A percentile compares a stretch with the other conserved stretches of the same genome.
Conservation (phyloP, 352 stramenopile species). For the Elongisporangium anandrum region DNA sequence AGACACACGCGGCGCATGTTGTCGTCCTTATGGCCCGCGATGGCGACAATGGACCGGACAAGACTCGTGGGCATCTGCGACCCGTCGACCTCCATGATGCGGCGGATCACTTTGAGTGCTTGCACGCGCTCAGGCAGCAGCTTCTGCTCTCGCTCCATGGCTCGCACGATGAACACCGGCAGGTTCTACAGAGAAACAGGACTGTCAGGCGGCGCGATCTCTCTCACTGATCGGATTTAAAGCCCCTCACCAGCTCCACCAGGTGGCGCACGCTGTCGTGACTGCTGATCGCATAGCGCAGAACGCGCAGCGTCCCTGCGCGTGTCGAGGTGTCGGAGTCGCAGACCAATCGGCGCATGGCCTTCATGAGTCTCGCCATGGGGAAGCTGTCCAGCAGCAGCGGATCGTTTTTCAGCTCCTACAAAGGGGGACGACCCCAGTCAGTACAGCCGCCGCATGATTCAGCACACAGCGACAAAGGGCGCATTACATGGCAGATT, state of each 20-base stretch:
- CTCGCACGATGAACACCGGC: constrained; percentile 80
- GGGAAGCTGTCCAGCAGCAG: constrained; percentile 80
- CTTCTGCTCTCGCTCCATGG: constrained; percentile 85
- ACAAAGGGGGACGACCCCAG: not conserved
- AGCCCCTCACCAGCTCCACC: constrained; percentile 53
- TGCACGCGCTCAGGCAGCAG: constrained; percentile 81
- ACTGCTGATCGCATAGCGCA: constrained; percentile 84
- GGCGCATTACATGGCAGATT: constrained; percentile 62
- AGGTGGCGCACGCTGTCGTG: constrained; percentile 64
- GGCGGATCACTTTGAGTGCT: constrained; percentile 80
- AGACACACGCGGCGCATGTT: constrained; percentile 85
- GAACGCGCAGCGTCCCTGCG: constrained; percentile 64
- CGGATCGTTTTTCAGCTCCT: constrained; percentile 86
- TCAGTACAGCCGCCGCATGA: not conserved
- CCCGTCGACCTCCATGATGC: constrained; percentile 85
- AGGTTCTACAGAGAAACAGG: constrained; percentile 29
- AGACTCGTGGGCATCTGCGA: constrained; percentile 79
- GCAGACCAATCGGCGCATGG: constrained; percentile 66
- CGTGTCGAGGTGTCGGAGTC: constrained; percentile 80
- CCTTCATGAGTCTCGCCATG: constrained; percentile 76
- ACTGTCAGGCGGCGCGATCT: not conserved
- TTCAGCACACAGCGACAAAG: not conserved
- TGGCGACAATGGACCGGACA: constrained; percentile 77
- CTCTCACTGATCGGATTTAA: too few species aligned
- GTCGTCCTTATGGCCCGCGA: constrained; percentile 87